Conservation (phyloP, 352 stramenopile species). For the Globisporangium yorkense region DNA sequence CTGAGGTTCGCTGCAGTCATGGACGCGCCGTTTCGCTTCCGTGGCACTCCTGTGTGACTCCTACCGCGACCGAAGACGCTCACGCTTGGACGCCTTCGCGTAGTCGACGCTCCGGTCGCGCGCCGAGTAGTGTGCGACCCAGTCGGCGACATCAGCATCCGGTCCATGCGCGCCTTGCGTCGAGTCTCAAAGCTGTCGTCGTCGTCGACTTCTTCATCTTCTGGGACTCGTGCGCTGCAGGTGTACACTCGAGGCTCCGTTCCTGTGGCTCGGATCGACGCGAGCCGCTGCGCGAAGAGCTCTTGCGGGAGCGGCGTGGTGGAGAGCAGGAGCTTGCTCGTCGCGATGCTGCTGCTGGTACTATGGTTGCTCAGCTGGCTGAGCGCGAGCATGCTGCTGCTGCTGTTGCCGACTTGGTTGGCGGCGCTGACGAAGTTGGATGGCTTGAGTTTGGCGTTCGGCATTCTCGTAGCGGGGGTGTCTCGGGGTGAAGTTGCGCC, state of each 20-base stretch:
- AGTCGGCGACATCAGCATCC: conserved; percentile 2
- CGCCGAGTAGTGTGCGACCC: background rate
- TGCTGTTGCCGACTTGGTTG: background rate
- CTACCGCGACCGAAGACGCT: background rate
- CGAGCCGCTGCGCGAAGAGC: conserved; percentile 13
- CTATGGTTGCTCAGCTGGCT: conserved; percentile 5
- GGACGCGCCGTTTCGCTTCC: background rate
- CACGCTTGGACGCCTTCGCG: background rate
- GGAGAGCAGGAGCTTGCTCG: conserved; percentile 5
- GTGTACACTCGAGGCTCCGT: background rate
- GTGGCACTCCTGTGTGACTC: background rate
- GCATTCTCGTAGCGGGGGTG: too few species aligned
- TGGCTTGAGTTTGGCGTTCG: background rate
- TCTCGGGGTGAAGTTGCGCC: conserved; percentile 6
- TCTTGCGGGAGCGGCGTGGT: conserved; percentile 11
- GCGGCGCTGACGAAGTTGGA: conserved; percentile 1
- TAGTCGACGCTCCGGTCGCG: background rate
- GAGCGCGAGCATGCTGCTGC: background rate
- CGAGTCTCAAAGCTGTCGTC: conserved; percentile 8
- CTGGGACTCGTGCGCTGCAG: background rate
- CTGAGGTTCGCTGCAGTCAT: conserved; percentile 8
- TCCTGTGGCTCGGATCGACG: conserved; percentile 6
- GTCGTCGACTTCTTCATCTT: conserved; percentile 9
- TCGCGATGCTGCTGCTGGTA: background rate
- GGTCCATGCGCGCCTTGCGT: conserved; percentile 5